Percentiles rank a stretch among this genome's conserved stretches.
These are phyloP conservation scores for Cystobasidium sp. DNA, from an alignment of 1,284 basidiomycete genomes.

Conservation along the genomic window DNA sequence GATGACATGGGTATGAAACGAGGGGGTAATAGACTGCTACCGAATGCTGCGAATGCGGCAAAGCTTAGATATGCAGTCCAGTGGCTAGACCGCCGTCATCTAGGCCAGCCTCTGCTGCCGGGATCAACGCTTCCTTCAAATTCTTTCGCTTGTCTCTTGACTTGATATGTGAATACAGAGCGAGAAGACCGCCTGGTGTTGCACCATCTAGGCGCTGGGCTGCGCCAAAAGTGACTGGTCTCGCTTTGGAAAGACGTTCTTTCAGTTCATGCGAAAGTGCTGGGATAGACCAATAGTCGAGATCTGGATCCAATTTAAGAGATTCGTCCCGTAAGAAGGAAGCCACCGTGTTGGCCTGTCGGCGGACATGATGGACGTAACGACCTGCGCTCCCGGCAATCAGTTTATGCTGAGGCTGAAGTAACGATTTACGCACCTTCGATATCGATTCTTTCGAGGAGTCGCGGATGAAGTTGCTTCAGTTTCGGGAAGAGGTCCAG, in stretches of 20 bases:
- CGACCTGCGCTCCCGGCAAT: not conserved
- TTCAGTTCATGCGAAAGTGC: slow-evolving; percentile 77
- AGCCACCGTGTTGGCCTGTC: slow-evolving; percentile 55
- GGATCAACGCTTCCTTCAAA: slow-evolving; percentile 1
- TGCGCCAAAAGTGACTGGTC: slow-evolving; percentile 74
- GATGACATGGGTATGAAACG: not conserved
- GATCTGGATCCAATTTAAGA: slow-evolving; percentile 68
- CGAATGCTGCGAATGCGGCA: not conserved
- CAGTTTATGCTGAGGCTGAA: not conserved
- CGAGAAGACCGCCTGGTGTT: slow-evolving; percentile 72
- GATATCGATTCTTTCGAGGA: slow-evolving; percentile 69
- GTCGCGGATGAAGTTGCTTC: slow-evolving; percentile 61
- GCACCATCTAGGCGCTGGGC: slow-evolving; percentile 86
- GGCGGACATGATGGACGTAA: slow-evolving; percentile 49
- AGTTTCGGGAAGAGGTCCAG: slow-evolving; percentile 65
- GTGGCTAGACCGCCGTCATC: slow-evolving; percentile 11
- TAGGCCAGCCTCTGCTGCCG: slow-evolving; percentile 17
- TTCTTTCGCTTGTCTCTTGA: slow-evolving; percentile 19
- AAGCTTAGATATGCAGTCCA: not conserved
- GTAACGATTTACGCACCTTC: slow-evolving; percentile 63
- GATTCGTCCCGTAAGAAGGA: slow-evolving; percentile 77
- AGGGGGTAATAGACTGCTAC: not conserved
- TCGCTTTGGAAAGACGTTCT: slow-evolving; percentile 67
- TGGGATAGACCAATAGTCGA: slow-evolving; percentile 70
- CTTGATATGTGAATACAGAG: slow-evolving; percentile 66